Percentiles rank a stretch among this genome's conserved stretches.
Evolutionary conservation across 164 flowering plant genomes (phyloP).

Genomic region (Sedum album): DNA sequence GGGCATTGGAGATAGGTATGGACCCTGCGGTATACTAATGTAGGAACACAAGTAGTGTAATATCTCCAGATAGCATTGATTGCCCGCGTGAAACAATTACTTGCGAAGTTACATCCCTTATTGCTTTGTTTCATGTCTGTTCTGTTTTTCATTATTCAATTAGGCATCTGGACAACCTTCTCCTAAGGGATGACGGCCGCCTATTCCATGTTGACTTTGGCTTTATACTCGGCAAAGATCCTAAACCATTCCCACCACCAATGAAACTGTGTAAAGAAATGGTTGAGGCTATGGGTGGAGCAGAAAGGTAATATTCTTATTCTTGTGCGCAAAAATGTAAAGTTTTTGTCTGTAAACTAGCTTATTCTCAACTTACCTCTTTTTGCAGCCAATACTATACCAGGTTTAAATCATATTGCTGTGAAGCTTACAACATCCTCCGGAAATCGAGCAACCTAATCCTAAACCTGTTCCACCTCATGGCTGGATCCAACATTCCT

Average conservation of each 20-base stretch:
- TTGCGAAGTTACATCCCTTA: too few species aligned
- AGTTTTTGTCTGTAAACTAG: too few species aligned
- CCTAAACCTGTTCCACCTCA: conserved; percentile 83
- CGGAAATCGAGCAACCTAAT: conserved; percentile 95
- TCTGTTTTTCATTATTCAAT: too few species aligned
- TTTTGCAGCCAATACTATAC: conserved; percentile 94
- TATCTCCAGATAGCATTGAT: too few species aligned
- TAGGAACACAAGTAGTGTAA: too few species aligned
- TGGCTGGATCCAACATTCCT: conserved; percentile 98
- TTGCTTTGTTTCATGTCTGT: too few species aligned
- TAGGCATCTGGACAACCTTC: too few species aligned
- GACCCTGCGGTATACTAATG: not conserved
- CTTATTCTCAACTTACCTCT: too few species aligned
- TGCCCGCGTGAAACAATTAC: too few species aligned
- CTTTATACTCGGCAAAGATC: conserved; percentile 92
- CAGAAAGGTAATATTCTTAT: conserved; percentile 59
- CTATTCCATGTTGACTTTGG: conserved; percentile 99
- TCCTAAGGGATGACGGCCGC: conserved; percentile 50
- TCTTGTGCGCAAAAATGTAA: not conserved
- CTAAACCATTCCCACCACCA: conserved; percentile 98
- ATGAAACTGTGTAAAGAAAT: conserved; percentile 99
- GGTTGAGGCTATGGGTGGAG: conserved; percentile 99
- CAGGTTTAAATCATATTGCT: conserved; percentile 94
- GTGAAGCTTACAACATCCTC: conserved; percentile 98
- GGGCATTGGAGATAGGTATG: conserved; percentile 25